Evolutionary conservation across 2,329 filamentous ascomycete genomes (phyloP).

Genomic region (Aspergillus fructus): DNA sequence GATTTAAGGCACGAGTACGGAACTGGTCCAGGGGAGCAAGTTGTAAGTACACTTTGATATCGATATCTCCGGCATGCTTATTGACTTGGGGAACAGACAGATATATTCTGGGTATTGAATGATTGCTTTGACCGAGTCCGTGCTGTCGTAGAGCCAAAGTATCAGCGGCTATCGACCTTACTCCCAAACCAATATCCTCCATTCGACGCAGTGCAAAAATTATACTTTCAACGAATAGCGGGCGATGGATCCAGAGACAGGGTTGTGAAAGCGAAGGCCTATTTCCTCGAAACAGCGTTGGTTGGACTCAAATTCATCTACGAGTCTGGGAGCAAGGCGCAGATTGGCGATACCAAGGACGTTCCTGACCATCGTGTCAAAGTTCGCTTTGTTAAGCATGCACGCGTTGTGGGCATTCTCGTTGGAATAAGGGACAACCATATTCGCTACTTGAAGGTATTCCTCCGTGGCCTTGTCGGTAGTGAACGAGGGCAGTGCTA

Average conservation of each 20-base stretch:
- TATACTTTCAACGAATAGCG: conserved; percentile 3
- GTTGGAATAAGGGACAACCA: not conserved
- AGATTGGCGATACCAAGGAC: not conserved
- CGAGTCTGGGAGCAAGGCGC: not conserved
- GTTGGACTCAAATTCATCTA: not conserved
- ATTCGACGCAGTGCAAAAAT: conserved; percentile 9
- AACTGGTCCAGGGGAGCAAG: not conserved
- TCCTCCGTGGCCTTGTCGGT: not conserved
- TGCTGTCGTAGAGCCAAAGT: not conserved
- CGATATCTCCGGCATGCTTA: too few species aligned
- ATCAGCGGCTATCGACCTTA: not conserved
- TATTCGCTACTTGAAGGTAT: not conserved
- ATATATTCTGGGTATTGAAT: conserved; percentile 13
- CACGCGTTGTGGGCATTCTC: not conserved
- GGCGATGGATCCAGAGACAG: not conserved
- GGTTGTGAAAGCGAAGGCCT: not conserved
- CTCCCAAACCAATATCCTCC: not conserved
- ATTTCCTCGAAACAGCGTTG: not conserved
- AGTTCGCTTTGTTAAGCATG: not conserved
- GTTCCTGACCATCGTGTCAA: not conserved
- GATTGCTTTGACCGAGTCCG: conserved; percentile 2
- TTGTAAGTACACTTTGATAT: not conserved
- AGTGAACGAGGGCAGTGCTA: not conserved
- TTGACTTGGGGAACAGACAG: not conserved
- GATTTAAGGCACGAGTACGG: conserved; percentile 4